These are phyloP conservation scores for Atalantia buxifolia DNA, from an alignment of 345 rosid genomes.

Conservation along the genomic window DNA sequence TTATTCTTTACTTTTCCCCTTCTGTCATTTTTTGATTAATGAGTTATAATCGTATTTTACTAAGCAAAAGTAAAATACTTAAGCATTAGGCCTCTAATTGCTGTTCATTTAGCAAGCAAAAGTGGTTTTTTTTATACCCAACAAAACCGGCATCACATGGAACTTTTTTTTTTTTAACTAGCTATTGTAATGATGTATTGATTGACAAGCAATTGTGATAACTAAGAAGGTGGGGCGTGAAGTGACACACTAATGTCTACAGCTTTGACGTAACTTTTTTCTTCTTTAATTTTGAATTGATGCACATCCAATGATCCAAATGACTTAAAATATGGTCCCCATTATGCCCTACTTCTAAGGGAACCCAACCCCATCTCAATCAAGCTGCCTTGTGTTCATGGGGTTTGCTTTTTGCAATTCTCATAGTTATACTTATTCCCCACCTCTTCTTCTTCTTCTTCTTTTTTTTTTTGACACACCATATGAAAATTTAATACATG, in stretches of 20 bases:
- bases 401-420: not conserved
- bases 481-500: not conserved
- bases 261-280: slow-evolving; percentile 8
- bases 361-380: slow-evolving; percentile 20
- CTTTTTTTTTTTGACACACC: not conserved
- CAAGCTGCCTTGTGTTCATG: not conserved
- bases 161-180: too few species aligned
- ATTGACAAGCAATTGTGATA: too few species aligned
- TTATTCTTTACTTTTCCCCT: not conserved
- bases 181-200: too few species aligned
- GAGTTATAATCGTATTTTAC: not conserved
- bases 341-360: slow-evolving; percentile 26
- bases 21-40: not conserved
- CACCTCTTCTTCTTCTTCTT: not conserved
- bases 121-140: too few species aligned
- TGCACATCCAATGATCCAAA: slow-evolving; percentile 7
- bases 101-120: too few species aligned
- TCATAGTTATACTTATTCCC: not conserved
- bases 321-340: slow-evolving; percentile 20
- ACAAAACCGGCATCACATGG: too few species aligned
- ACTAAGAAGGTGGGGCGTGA: too few species aligned
- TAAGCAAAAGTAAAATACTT: too few species aligned
- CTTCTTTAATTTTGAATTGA: slow-evolving; percentile 1
- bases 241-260: slow-evolving; percentile 7
- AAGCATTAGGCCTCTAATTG: too few species aligned